Evolutionary conservation across 2,329 filamentous ascomycete genomes (phyloP), one percentile per base, ranked within the genome.

Genomic region (Monilinia polystroma): DNA sequence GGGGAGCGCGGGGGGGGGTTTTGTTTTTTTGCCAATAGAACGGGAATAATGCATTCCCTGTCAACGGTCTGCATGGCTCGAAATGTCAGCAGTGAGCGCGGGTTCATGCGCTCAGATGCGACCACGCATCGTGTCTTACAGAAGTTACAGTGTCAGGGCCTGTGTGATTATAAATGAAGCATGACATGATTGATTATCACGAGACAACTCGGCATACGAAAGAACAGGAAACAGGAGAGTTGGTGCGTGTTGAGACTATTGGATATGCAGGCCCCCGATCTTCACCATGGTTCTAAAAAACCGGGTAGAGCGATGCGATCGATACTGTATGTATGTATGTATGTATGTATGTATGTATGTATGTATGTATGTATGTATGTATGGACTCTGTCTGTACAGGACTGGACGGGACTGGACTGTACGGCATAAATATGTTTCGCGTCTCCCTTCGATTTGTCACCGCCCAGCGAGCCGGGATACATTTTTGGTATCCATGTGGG

Each of bases 231-330:
- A 35, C 32, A 35, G 16, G 20, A 26, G 14, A 23, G 32, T 45
- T 18, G 1, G 43, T 41, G 14, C 29, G 41, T 18, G 4, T 47
- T 18, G 43, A 14, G 43, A 52, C 59, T 26, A n/a, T 54, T 60
- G 52, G 38, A 41, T 41, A 41, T 41, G 67, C 67, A 52, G 63
- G 52, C 57, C 41, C 32, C 29, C n/a, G 35, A 43, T 53, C 68
- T 68, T 64, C 55, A 62, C 38, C 45, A 43, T 49, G 57, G 45
- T 71, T 71, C 70, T 70, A 68, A 69, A 71, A 70, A 47, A 43
- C 38, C 35, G 29, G 64, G 65, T 53, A 63, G 59, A 23, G 47
- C 64, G 54, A 58, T 47, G 55, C 43, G 47, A 59, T 64, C 26
- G 12, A 47, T 45, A 47, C 20, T 8, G 8, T 35, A 35, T 8